Conservation (phyloP, 208 protist genomes). For the Endotrypanum monterogeii region DNA sequence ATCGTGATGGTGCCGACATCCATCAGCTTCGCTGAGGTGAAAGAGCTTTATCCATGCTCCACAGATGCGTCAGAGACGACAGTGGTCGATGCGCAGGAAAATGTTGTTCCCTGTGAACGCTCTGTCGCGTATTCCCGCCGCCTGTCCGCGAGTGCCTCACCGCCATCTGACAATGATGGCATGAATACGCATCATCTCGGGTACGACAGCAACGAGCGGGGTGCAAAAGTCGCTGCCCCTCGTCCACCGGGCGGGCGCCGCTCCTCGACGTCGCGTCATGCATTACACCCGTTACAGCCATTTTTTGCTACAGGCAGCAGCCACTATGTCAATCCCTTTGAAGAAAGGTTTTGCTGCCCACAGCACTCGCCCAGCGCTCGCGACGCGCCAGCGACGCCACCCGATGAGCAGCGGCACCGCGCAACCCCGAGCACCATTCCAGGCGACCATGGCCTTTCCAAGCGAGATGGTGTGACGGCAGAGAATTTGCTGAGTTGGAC, state of each 20-base stretch:
- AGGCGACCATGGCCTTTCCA: not conserved
- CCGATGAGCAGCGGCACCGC: not conserved
- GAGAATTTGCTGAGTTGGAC: not conserved
- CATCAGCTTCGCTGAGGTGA: not conserved
- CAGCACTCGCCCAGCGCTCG: not conserved
- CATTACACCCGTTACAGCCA: not conserved
- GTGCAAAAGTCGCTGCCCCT: not conserved
- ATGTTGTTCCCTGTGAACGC: not conserved
- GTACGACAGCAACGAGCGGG: not conserved
- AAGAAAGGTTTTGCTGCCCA: not conserved
- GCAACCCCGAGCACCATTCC: not conserved
- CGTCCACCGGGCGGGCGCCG: not conserved
- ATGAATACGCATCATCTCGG: not conserved
- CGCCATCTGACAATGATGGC: not conserved
- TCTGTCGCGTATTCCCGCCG: not conserved
- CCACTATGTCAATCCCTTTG: not conserved
- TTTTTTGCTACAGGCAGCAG: not conserved
- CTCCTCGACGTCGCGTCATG: not conserved
- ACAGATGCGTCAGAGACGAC: not conserved
- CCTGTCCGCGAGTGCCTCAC: no score
- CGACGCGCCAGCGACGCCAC: not conserved
- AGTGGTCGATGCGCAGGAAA: not conserved
- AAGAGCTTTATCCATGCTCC: not conserved
- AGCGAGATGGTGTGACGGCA: not conserved
- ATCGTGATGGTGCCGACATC: constrained; percentile 29